phyloP scores from a whole-genome alignment of 345 rosid genomes.

The Citrus trifoliata region DNA sequence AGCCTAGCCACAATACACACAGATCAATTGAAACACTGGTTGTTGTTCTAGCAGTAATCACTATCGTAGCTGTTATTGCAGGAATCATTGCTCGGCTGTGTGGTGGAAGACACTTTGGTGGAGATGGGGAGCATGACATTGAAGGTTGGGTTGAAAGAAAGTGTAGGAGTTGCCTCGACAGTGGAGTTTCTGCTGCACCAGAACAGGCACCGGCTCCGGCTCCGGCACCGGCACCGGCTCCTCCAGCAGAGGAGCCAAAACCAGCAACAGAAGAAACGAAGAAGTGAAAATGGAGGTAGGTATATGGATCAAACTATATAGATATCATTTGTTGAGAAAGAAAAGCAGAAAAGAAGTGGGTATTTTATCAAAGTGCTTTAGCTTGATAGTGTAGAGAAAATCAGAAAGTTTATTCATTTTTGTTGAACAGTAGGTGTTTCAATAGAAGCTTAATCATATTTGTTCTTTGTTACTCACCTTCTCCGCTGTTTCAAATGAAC shows the following conservation, averaged over 20 bases:
- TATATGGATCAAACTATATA: not conserved
- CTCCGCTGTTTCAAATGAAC: not conserved
- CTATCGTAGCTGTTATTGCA: slow-evolving; percentile 61
- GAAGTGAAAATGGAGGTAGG: slow-evolving; percentile 31
- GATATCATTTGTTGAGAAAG: not conserved
- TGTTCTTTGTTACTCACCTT: slow-evolving; percentile 5
- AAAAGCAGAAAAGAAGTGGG: not conserved
- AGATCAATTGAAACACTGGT: slow-evolving; percentile 75
- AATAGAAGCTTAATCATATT: not conserved
- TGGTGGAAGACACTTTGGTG: slow-evolving; percentile 66
- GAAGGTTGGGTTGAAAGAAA: slow-evolving; percentile 91
- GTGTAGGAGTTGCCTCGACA: slow-evolving; percentile 84
- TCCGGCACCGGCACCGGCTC: no score
- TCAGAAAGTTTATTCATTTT: not conserved
- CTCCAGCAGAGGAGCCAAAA: slow-evolving; percentile 24
- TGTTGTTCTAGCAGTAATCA: slow-evolving; percentile 81
- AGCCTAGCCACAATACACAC: slow-evolving; percentile 29
- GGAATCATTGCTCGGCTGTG: slow-evolving; percentile 76
- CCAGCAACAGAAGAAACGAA: slow-evolving; percentile 40
- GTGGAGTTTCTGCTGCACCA: slow-evolving; percentile 49
- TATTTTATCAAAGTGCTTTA: not conserved
- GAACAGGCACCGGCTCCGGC: no score
- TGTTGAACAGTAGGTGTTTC: not conserved
- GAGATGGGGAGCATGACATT: slow-evolving; percentile 65
- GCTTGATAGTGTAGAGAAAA: not conserved